Base-by-base conservation (phyloP, 176 grass and related monocot genomes). In the Elymus sibiricus region DNA sequence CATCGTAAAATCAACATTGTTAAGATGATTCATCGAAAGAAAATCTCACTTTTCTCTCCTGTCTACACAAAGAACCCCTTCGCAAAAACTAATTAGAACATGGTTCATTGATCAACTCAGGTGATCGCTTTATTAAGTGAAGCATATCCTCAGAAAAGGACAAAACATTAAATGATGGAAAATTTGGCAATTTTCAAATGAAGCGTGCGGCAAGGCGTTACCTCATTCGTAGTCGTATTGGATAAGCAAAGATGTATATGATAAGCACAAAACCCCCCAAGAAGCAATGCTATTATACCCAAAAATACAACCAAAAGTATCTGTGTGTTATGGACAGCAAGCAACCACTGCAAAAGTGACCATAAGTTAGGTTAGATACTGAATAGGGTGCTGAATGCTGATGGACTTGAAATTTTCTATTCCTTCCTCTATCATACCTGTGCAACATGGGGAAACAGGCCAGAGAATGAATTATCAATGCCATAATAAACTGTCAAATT, bases 191-290 rank as follows among this genome's bases (percentile, higher is more conserved):
- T n/a, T 44, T 55, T 35, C 70, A 69, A 60, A 77, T 38, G 51
- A 75, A 28, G 55, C 1, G 9, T 82, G 35, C 58, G 51, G 28
- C 79, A 61, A 32, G 62, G 39, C 14, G 58, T 80, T 63, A 98
- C 97, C 97, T 98, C 97, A 14, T 98, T 98, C 5, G 97, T 96
- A 42, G 97, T 98, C 15, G 86, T 95, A 85, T 98, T 98, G 31
- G 78, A 82, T 78, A 98, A 77, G 74, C 97, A 98, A 76, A 99
- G 97, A 80, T 99, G 92, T 34, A 77, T 22, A 86, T 99, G 97
- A 60, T 99, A 96, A 71, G 84, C 94, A 79, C 95, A 94, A 82
- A 99, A 99, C 5, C 94, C 93, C 76, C 94, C 91, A 87, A 99
- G 89, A 65, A 99, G 86, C 82, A 99, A 84, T 46, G 97, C 84